Percentiles rank a stretch among this genome's conserved stretches.
phyloP scores from a whole-genome alignment of 305 asterid species.

The Fraxinus latifolia region DNA sequence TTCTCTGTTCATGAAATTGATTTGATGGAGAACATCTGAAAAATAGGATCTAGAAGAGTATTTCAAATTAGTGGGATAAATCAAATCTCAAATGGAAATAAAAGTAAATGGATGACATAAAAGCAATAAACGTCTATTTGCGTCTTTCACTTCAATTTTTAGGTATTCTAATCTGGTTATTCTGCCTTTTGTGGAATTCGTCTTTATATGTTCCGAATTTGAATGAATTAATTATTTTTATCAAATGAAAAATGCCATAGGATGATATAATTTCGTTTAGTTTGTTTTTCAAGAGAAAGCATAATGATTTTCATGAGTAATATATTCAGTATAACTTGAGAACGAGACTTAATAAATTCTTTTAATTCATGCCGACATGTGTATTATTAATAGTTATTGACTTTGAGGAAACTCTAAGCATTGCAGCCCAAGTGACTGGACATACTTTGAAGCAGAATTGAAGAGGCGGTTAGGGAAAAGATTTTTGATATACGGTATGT shows the following conservation, averaged over 20 bases:
- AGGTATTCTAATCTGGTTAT: background rate
- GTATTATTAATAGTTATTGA: conserved; percentile 3
- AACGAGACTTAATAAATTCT: background rate
- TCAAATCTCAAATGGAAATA: conserved; percentile 9
- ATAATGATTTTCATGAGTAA: background rate
- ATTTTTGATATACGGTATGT: conserved; percentile 68
- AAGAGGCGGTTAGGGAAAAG: conserved; percentile 72
- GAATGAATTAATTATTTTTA: background rate
- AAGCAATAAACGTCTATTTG: background rate
- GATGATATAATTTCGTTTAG: background rate
- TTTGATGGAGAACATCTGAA: background rate
- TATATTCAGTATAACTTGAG: background rate
- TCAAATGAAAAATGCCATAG: background rate
- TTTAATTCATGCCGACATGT: background rate
- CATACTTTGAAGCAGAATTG: conserved; percentile 77
- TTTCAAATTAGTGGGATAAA: background rate
- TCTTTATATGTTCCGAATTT: background rate
- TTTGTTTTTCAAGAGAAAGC: background rate
- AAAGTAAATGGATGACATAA: background rate
- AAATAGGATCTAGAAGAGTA: background rate
- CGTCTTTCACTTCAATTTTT: background rate
- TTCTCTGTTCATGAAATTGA: background rate
- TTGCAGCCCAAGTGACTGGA: conserved; percentile 94
- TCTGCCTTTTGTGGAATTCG: background rate
- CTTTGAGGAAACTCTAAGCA: conserved; percentile 29